These are phyloP conservation scores for Plasmodium yoelii DNA, from an alignment of 169 alveolate genomes.

Conservation along the genomic window DNA sequence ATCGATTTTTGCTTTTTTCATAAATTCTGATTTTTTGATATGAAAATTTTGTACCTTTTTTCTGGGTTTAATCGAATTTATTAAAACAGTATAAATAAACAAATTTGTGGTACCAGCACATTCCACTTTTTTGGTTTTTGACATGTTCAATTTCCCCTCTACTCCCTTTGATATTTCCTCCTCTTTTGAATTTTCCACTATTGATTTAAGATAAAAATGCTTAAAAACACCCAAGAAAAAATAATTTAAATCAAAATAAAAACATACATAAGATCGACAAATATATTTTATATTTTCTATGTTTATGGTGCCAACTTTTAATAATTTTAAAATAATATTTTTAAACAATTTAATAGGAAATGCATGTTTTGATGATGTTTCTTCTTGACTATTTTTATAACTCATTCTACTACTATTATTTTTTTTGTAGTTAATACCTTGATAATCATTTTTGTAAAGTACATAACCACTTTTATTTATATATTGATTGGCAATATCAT, in stretches of 20 bases:
- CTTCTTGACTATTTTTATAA: neutral
- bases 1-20: conserved; percentile 35
- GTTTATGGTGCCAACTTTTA: conserved; percentile 47
- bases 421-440: neutral
- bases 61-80: conserved; percentile 70
- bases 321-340: conserved; percentile 15
- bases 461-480: neutral
- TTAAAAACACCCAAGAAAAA: neutral
- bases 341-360: conserved; percentile 67
- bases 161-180: conserved; percentile 2
- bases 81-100: conserved; percentile 43
- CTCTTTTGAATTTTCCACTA: neutral
- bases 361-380: neutral
- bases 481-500: neutral
- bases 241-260: conserved; percentile 29
- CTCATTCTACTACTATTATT: neutral
- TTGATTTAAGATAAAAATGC: neutral
- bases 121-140: neutral
- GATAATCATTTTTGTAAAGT: neutral
- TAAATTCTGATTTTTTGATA: conserved; percentile 10
- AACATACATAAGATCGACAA: conserved; percentile 47
- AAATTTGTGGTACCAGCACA: conserved; percentile 16
- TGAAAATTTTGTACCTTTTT: conserved; percentile 26
- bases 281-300: conserved; percentile 42
- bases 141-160: neutral